Conservation (phyloP, 129 eudicot genomes). For the Arctium lappa region DNA sequence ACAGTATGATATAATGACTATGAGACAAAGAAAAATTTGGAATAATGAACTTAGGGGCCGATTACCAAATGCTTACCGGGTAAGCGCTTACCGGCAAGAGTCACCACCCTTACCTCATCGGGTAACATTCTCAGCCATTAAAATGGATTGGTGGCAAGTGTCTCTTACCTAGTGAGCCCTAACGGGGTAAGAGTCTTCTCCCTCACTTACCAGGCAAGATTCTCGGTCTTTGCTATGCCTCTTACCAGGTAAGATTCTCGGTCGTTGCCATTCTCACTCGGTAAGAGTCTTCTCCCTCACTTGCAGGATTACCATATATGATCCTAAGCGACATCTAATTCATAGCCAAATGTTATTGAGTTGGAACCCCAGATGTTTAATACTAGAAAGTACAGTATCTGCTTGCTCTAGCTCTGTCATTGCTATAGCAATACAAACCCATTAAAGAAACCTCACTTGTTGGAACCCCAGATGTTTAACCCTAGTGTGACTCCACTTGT, state of each 20-base stretch:
- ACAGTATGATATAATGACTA: no score
- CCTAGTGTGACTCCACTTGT: background rate
- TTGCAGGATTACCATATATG: background rate
- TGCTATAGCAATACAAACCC: background rate
- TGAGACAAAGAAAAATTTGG: no score
- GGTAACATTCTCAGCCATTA: background rate
- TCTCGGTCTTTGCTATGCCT: background rate
- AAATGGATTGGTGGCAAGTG: background rate
- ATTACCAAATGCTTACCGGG: no score
- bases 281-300: background rate
- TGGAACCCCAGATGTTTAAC: background rate
- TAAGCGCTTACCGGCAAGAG: background rate
- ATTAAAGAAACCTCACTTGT: background rate
- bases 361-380: background rate
- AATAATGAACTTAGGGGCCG: no score
- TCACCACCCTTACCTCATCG: background rate
- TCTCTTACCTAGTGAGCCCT: background rate
- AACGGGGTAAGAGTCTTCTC: background rate
- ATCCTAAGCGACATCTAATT: background rate
- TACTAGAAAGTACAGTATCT: background rate
- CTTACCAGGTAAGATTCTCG: background rate
- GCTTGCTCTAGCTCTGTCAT: background rate
- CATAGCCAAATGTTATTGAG: background rate
- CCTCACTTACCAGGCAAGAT: background rate
- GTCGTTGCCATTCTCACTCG: background rate